Evolutionary conservation across 495 filamentous ascomycete species (phyloP), one percentile per base, ranked within the genome.

Genomic region (Diplogelasinospora grovesii): DNA sequence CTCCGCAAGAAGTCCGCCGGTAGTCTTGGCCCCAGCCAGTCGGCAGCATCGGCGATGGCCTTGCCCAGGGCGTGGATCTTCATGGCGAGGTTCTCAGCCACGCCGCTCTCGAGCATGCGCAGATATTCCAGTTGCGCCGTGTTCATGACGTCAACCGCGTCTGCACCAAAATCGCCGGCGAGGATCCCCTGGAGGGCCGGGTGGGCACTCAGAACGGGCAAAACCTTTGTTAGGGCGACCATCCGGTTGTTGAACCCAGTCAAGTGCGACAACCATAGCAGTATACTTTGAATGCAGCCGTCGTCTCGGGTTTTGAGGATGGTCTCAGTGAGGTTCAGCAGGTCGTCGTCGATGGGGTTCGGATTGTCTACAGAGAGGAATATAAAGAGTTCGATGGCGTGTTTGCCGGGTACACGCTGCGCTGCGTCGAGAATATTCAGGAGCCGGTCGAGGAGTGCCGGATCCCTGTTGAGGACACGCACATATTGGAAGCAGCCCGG

Each of bases 301-400:
- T 52, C 44, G 42, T 38, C 32, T 26, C 23, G 8, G 6, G 43
- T 47, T n/a, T 46, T 39, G 13, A 52, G 28, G 22, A 52, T 32
- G 23, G 46, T 26, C 11, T 40, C 28, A 14, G 34, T 24, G 20
- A 47, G 39, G 8, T 28, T 33, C 6, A 46, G 16, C 4, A 52
- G 40, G 14, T 43, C 23, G 9, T 32, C 14, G 14, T 47, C 40
- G 9, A 43, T 18, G 1, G 49, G 39, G 7, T 23, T 22, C 3
- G 21, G n/a, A 24, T 36, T 47, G 15, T 47, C 33, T 29, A 47
- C 36, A 20, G 20, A 39, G 8, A 47, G 39, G 26, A 33, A 47
- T 14, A 52, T 43, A 16, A 47, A 39, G 3, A 52, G 31, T 8
- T 52, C 44, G 7, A 47, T 29, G 21, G 39, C 43, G 4, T 39